These are phyloP conservation scores for Colletotrichum ledebouriae DNA, from an alignment of 2,329 filamentous ascomycete species.

Conservation along the genomic window DNA sequence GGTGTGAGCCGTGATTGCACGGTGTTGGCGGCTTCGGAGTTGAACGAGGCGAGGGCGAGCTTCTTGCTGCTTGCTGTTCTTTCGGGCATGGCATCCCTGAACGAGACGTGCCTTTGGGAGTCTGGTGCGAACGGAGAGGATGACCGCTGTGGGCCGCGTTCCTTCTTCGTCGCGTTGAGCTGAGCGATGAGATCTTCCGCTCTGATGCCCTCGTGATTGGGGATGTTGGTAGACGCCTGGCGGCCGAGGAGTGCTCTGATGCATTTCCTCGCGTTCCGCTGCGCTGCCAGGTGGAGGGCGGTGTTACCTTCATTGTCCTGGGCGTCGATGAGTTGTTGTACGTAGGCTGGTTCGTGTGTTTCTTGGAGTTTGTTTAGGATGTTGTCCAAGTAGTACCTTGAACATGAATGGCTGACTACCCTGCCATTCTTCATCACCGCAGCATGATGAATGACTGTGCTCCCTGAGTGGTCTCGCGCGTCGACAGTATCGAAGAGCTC, in stretches of 20 bases:
- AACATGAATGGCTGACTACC: constrained; percentile 85
- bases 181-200: constrained; percentile 87
- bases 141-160: constrained; percentile 77
- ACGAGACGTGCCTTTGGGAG: constrained; percentile 68
- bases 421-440: constrained; percentile 88
- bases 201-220: constrained; percentile 84
- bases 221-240: constrained; percentile 85
- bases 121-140: constrained; percentile 79
- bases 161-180: constrained; percentile 77
- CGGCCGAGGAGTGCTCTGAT: constrained; percentile 84
- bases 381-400: constrained; percentile 92
- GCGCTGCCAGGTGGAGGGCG: constrained; percentile 79
- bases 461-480: constrained; percentile 82
- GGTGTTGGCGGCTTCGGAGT: constrained; percentile 76
- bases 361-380: constrained; percentile 90
- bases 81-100: constrained; percentile 64
- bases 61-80: constrained; percentile 54
- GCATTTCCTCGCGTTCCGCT: constrained; percentile 89
- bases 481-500: constrained; percentile 87
- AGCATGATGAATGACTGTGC: constrained; percentile 94
- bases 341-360: constrained; percentile 78
- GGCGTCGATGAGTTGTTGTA: constrained; percentile 83
- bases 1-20: constrained; percentile 78
- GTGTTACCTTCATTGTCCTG: constrained; percentile 93
- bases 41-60: constrained; percentile 57